Conservation (phyloP, 345 rosid species). For the Diplotaxis tenuifolia region DNA sequence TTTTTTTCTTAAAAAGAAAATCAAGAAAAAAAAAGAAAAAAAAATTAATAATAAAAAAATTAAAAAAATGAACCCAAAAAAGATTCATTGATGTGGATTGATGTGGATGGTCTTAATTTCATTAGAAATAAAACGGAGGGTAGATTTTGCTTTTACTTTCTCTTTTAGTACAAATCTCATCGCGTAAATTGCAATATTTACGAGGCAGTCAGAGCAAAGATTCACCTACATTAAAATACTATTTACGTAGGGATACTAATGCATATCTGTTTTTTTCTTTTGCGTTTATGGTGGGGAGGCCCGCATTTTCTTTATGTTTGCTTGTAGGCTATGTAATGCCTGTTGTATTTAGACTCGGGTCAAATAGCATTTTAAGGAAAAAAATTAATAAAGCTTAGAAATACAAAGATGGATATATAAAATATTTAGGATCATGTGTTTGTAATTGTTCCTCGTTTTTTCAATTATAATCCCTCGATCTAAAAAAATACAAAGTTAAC, state of each 20-base stretch:
- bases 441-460: not conserved
- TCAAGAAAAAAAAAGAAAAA: too few species aligned
- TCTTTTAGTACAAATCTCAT: constrained; percentile 28
- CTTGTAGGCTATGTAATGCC: constrained; percentile 38
- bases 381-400: not conserved
- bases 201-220: constrained; percentile 32
- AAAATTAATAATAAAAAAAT: too few species aligned
- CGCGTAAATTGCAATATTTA: constrained; percentile 16
- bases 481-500: not conserved
- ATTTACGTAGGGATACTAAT: too few species aligned
- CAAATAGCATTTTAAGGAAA: constrained; percentile 24
- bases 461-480: not conserved
- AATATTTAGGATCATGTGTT: not conserved
- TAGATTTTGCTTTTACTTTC: constrained; percentile 31
- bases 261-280: too few species aligned
- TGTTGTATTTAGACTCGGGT: constrained; percentile 26
- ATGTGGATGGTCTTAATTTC: too few species aligned
- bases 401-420: constrained; percentile 1
- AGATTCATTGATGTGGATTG: too few species aligned
- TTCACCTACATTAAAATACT: constrained; percentile 10
- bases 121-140: not conserved
- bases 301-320: constrained; percentile 28
- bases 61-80: too few species aligned
- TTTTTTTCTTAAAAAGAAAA: too few species aligned
- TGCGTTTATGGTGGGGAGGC: constrained; percentile 28